Conservation (phyloP, 495 filamentous ascomycete genomes). For the Xylaria bambusicola region DNA sequence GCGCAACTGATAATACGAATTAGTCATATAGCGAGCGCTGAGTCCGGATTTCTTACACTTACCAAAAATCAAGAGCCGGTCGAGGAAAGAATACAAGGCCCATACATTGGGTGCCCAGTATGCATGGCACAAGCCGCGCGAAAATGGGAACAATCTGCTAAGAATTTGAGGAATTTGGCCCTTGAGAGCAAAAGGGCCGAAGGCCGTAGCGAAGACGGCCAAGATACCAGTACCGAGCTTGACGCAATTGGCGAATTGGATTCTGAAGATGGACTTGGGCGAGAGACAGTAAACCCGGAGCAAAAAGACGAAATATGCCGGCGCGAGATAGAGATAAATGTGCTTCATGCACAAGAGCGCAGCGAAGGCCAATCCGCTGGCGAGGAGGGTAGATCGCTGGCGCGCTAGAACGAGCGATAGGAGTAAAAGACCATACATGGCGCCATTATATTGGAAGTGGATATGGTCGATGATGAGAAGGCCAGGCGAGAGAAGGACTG, state of each 20-base stretch:
- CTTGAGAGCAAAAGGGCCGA: constrained; percentile 85
- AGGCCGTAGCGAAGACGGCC: constrained; percentile 76
- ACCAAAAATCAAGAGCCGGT: constrained; percentile 80
- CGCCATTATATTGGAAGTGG: constrained; percentile 99
- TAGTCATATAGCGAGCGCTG: constrained; percentile 27
- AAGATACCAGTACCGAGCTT: constrained; percentile 78
- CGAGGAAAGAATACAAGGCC: constrained; percentile 93
- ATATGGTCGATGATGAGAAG: constrained; percentile 98
- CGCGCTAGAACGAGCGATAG: constrained; percentile 81
- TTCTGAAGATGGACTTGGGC: constrained; percentile 70
- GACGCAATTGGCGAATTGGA: constrained; percentile 73
- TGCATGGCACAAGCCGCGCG: constrained; percentile 88
- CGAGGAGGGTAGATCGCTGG: constrained; percentile 72
- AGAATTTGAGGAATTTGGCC: constrained; percentile 86
- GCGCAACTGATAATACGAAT: constrained; percentile 65
- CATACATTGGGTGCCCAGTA: constrained; percentile 99
- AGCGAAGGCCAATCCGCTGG: constrained; percentile 81
- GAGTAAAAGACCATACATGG: constrained; percentile 87
- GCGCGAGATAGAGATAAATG: constrained; percentile 95
- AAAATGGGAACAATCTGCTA: constrained; percentile 88
- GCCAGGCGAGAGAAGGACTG: constrained; percentile 87
- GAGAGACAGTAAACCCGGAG: constrained; percentile 88
- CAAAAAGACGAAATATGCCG: constrained; percentile 90
- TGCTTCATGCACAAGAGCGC: constrained; percentile 90
- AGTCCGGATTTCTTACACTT: constrained; percentile 33